phyloP scores from a whole-genome alignment of 768 basidiomycete genomes.

The Agaricus blazei region DNA sequence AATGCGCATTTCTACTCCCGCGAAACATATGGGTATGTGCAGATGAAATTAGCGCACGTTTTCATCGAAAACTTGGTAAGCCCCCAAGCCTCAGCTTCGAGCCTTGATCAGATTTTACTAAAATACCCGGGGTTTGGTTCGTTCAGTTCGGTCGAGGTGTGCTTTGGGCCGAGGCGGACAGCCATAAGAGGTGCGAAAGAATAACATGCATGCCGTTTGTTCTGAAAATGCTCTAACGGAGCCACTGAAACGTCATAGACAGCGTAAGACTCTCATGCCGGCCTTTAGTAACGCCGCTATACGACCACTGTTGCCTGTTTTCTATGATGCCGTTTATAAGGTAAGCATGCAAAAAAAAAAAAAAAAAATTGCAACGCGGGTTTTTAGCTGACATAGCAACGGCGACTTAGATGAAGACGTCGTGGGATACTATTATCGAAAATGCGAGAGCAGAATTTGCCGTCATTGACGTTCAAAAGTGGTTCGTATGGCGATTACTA shows the following conservation, averaged over 20 bases:
- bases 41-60: conserved; percentile 25
- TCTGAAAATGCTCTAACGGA: neutral
- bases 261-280: conserved; percentile 45
- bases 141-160: conserved; percentile 34
- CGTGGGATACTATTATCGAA: conserved; percentile 26
- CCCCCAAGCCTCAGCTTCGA: neutral
- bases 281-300: conserved; percentile 51
- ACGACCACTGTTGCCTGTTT: conserved; percentile 38
- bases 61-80: conserved; percentile 36
- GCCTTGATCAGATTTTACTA: neutral
- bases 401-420: conserved; percentile 25
- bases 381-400: neutral
- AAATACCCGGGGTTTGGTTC: neutral
- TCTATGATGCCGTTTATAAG: conserved; percentile 49
- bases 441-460: conserved; percentile 16
- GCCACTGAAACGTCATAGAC: conserved; percentile 21
- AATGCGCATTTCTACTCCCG: conserved; percentile 43
- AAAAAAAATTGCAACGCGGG: neutral
- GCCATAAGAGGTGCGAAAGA: conserved; percentile 33
- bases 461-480: conserved; percentile 43
- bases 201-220: neutral
- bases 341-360: conserved; percentile 16
- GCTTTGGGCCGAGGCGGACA: conserved; percentile 39
- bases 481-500: conserved; percentile 21
- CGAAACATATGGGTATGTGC: conserved; percentile 46